A percentile compares a stretch with the other conserved stretches of the same genome.
These are phyloP conservation scores for Ilyonectria robusta DNA, from an alignment of 2,329 filamentous ascomycete species.

Conservation along the genomic window DNA sequence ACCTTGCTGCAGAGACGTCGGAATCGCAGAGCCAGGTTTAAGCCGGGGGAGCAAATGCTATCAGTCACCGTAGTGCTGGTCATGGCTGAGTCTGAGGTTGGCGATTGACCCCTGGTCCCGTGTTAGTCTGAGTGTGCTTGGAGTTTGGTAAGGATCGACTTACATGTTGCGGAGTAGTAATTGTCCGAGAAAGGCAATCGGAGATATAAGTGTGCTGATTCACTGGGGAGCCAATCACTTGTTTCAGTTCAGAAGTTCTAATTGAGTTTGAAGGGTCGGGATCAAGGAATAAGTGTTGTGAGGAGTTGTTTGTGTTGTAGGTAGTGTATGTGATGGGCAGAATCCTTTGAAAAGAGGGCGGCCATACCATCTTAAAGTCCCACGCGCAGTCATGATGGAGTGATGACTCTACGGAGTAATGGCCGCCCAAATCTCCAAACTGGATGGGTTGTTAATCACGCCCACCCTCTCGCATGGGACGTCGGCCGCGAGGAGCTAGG, in stretches of 20 bases:
- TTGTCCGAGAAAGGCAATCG: conserved; percentile 1
- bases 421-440: conserved; percentile 7
- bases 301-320: neutral
- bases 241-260: too few relatives aligned
- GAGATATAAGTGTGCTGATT: neutral
- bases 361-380: conserved; percentile 32
- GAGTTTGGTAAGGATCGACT: conserved; percentile 16
- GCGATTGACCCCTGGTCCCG: conserved; percentile 35
- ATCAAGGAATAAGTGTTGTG: neutral
- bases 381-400: neutral
- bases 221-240: neutral
- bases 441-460: conserved; percentile 15
- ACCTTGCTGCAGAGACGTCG: conserved; percentile 47
- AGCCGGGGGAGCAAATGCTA: conserved; percentile 10
- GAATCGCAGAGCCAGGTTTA: conserved; percentile 48
- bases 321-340: neutral
- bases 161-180: conserved; percentile 34
- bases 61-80: neutral
- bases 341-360: neutral
- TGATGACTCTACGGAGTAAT: conserved; percentile 20
- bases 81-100: conserved; percentile 13
- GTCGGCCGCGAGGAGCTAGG: conserved; percentile 3
- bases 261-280: neutral
- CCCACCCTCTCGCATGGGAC: conserved; percentile 14
- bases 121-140: conserved; percentile 21